Evolutionary conservation across 306 rosid species (phyloP).

Genomic region (Elaeagnus macrophylla): DNA sequence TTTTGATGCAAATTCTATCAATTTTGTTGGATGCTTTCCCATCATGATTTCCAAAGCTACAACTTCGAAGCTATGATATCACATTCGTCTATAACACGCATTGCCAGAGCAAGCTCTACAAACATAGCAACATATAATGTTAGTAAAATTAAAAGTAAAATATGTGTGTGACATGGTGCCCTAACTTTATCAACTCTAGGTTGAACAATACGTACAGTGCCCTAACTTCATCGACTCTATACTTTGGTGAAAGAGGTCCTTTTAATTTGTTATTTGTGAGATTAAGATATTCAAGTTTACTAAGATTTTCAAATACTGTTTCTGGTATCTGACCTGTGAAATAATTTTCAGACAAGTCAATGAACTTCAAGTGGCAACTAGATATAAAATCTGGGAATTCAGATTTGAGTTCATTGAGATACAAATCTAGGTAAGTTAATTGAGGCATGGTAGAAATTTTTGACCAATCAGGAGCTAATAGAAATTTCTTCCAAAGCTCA

Average conservation of each 20-base stretch:
- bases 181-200: too few relatives aligned
- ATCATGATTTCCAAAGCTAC: constrained; percentile 49
- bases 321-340: constrained; percentile 29
- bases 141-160: background rate
- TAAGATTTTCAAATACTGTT: constrained; percentile 30
- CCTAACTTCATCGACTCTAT: too few relatives aligned
- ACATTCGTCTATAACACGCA: constrained; percentile 46
- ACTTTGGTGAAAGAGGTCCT: constrained; percentile 48
- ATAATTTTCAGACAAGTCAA: constrained; percentile 38
- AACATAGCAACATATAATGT: background rate
- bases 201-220: too few relatives aligned
- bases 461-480: constrained; percentile 35
- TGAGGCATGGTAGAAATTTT: constrained; percentile 34
- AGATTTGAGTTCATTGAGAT: constrained; percentile 11
- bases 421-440: constrained; percentile 33
- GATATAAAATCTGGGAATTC: constrained; percentile 48
- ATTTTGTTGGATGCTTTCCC: constrained; percentile 62
- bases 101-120: constrained; percentile 55
- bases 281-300: constrained; percentile 47
- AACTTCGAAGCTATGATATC: constrained; percentile 63
- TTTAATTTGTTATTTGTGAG: constrained; percentile 34
- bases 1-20: constrained; percentile 50
- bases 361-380: constrained; percentile 38
- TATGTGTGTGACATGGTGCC: too few relatives aligned
- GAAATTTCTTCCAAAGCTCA: constrained; percentile 40